Conservation (phyloP, 2,329 filamentous ascomycete species). For the Talaromyces verruculosus region DNA sequence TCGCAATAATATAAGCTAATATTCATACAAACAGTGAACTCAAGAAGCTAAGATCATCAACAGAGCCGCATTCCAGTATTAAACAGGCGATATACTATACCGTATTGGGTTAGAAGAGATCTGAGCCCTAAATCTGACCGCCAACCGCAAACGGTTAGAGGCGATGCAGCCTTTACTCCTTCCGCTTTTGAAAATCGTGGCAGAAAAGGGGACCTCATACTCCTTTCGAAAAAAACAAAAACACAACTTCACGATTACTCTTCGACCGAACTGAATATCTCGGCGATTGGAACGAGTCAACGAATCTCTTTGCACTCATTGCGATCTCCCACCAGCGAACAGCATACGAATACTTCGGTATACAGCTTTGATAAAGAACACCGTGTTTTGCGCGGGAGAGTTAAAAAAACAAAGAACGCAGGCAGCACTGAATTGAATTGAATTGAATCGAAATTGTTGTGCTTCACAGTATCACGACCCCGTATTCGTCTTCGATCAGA, state of each 20-base stretch:
- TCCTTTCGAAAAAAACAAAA: background rate
- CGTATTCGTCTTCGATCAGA: background rate
- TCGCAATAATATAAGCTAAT: background rate
- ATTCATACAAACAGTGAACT: background rate
- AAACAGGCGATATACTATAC: background rate
- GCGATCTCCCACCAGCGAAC: background rate
- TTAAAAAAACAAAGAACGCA: background rate
- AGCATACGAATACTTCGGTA: background rate
- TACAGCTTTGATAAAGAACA: background rate
- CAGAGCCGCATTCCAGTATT: background rate
- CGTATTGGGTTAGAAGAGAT: background rate
- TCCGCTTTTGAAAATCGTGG: conserved; percentile 20
- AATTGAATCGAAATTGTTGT: background rate
- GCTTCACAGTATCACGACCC: background rate
- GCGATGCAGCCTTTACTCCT: background rate
- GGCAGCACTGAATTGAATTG: background rate
- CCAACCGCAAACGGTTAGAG: conserved; percentile 20
- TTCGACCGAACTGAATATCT: background rate
- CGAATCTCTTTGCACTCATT: background rate
- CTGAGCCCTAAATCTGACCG: conserved; percentile 17
- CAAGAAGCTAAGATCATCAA: background rate
- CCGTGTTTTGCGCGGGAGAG: background rate
- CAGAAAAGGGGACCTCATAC: conserved; percentile 20
- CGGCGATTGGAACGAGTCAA: background rate
- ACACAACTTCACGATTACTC: background rate